Evolutionary conservation across 1,284 basidiomycete species (phyloP).

Genomic region (Marasmius oreades): DNA sequence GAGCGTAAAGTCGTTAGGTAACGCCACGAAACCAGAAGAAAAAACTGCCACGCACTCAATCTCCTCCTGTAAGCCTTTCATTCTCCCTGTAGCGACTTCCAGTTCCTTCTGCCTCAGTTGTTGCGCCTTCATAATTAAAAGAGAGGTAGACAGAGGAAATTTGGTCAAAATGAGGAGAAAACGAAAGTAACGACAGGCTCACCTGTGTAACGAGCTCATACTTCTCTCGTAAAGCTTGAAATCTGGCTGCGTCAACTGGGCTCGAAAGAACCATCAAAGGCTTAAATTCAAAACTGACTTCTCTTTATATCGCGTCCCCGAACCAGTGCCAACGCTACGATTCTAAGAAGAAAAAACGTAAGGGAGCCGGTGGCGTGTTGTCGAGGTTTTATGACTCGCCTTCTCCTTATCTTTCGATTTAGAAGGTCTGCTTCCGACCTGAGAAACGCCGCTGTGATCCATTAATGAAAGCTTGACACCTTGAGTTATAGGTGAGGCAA

Average conservation of each 20-base stretch:
- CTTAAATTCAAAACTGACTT: slow-evolving; percentile 3
- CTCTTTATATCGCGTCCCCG: slow-evolving; percentile 9
- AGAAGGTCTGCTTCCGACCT: not conserved
- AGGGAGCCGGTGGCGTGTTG: not conserved
- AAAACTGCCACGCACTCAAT: slow-evolving; percentile 45
- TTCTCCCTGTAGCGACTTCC: slow-evolving; percentile 42
- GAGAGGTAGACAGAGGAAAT: not conserved
- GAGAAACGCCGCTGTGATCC: not conserved
- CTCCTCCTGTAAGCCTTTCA: slow-evolving; percentile 53
- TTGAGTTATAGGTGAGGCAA: not conserved
- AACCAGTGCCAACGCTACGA: not conserved
- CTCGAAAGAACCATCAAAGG: not conserved
- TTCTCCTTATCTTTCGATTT: not conserved
- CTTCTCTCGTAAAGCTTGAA: slow-evolving; percentile 7
- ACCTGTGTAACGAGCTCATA: slow-evolving; percentile 9
- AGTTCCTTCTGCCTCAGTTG: slow-evolving; percentile 43
- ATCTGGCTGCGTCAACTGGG: slow-evolving; percentile 1
- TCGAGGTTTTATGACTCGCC: not conserved
- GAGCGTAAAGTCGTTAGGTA: not conserved
- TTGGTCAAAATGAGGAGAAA: not conserved
- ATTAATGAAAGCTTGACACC: not conserved
- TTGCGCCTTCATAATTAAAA: slow-evolving; percentile 31
- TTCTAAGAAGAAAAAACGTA: not conserved
- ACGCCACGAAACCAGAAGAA: not conserved
- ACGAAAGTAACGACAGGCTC: not conserved